Conservation (phyloP, 2,329 filamentous ascomycete species). For the Camptophora hylomeconis region DNA sequence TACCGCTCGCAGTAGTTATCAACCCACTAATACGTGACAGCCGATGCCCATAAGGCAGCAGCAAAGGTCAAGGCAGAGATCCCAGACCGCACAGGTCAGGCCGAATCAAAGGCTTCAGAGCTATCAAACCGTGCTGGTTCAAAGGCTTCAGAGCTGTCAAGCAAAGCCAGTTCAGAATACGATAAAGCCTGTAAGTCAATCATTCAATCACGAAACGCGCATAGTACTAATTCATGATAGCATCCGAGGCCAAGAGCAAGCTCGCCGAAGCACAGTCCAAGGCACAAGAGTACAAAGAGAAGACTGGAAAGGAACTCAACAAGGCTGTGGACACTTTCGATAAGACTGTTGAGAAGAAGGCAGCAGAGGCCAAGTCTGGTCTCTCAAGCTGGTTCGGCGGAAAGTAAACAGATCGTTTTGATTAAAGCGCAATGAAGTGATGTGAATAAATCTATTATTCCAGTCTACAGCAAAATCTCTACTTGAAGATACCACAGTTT, state of each 20-base stretch:
- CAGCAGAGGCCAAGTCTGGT: constrained; percentile 70
- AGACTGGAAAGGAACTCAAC: constrained; percentile 42
- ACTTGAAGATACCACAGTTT: too few relatives aligned
- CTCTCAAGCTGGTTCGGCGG: constrained; percentile 75
- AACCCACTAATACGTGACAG: constrained; percentile 34
- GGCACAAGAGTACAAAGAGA: constrained; percentile 55
- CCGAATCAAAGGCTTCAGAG: constrained; percentile 51
- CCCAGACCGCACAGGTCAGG: constrained; percentile 48
- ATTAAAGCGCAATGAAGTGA: too few relatives aligned
- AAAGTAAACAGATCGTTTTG: constrained; percentile 16
- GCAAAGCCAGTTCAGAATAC: too few relatives aligned
- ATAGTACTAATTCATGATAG: constrained; percentile 4
- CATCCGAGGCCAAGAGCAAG: constrained; percentile 32
- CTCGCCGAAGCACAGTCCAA: constrained; percentile 47
- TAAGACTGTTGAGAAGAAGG: constrained; percentile 63
- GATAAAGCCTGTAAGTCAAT: constrained; percentile 54
- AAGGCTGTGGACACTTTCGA: constrained; percentile 62
- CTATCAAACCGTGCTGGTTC: constrained; percentile 48
- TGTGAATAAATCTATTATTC: too few relatives aligned
- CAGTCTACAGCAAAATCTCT: too few relatives aligned
- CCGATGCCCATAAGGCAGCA: constrained; percentile 60
- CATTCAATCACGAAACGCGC: neutral
- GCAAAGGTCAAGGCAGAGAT: constrained; percentile 54
- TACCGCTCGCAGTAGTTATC: constrained; percentile 10
- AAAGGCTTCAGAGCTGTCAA: too few relatives aligned